Base-by-base conservation (phyloP, 1,284 basidiomycete genomes). In the Baeospora myosura region DNA sequence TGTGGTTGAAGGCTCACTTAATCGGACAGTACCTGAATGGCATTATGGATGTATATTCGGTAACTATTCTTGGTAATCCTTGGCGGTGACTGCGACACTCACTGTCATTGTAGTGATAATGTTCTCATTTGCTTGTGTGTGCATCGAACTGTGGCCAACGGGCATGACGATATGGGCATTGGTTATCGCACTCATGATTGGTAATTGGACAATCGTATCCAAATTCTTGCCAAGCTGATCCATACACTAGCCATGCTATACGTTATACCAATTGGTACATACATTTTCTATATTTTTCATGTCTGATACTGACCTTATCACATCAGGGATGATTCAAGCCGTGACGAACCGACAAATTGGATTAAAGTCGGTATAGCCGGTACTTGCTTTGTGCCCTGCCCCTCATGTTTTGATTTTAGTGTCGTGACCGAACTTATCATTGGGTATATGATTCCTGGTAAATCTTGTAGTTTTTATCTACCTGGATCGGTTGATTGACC, bases 271-370 rank as follows among this genome's bases (percentile, higher is more conserved):
- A 38, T 48, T 18, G 46, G 46, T 44, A 20, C 2, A 42, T 33
- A 21, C 17, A 8, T 7, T 20, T 33, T 5, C 21, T 28, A 7
- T 16, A n/a, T 3, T 8, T 49, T 18, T 31, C 21, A 20, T 37
- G n/a, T 11, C 25, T 31, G 33, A 26, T 14, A 18, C 2, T 41
- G 67, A 64, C 70, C 5, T 76, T 75, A 69, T 83, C 37, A 78
- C 79, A 3, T 72, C 82, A 41, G 82, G 80, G 26, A 81, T 84
- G 71, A 78, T 79, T 44, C 72, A 76, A 55, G 75, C 76, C 26
- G 76, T 78, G 46, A 78, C 76, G 17, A 79, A 77, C 56, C 74
- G 80, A 50, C 72, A 80, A 59, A 66, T 81, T 29, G 74, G 73
- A 7, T 57, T 81, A 21, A 82, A 72, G 46, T 47, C 8, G 30